phyloP scores from a whole-genome alignment of 768 basidiomycete species.

The Flagelloscypha sp. region DNA sequence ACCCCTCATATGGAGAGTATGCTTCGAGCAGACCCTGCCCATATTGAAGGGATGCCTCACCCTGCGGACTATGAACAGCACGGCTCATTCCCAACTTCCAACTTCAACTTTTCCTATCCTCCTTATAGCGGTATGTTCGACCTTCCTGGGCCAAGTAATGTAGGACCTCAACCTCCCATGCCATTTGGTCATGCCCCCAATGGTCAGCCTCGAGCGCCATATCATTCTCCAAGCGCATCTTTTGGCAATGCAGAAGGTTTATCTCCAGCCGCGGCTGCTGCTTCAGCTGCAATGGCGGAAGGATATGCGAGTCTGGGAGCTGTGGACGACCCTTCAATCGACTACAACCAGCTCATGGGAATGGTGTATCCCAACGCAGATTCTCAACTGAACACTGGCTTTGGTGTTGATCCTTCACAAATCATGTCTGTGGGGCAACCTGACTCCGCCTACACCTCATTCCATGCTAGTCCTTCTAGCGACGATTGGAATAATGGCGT shows the following conservation, averaged over 20 bases:
- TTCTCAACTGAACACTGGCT: conserved; percentile 44
- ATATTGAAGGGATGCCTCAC: conserved; percentile 31
- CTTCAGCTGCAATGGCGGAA: conserved; percentile 65
- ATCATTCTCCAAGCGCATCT: conserved; percentile 12
- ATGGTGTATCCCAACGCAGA: conserved; percentile 55
- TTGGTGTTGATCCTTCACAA: conserved; percentile 90
- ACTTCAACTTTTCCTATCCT: conserved; percentile 69
- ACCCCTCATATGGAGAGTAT: conserved; percentile 74
- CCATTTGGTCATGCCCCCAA: conserved; percentile 11
- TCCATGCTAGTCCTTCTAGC: conserved; percentile 73
- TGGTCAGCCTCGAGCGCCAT: neutral
- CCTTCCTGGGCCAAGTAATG: conserved; percentile 25
- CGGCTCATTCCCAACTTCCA: conserved; percentile 55
- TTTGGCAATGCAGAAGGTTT: too few species aligned
- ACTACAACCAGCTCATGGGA: conserved; percentile 61
- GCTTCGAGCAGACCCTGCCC: conserved; percentile 69
- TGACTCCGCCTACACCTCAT: conserved; percentile 36
- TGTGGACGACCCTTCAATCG: conserved; percentile 48
- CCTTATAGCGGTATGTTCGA: conserved; percentile 52
- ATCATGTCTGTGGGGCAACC: conserved; percentile 45
- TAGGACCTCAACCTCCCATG: conserved; percentile 16
- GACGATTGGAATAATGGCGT: conserved; percentile 71
- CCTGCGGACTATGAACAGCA: conserved; percentile 28
- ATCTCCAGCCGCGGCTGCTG: conserved; percentile 56
- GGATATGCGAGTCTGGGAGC: conserved; percentile 61